phyloP scores from a whole-genome alignment of 2,329 filamentous ascomycete genomes.

The Macrophomina pseudophaseolina region DNA sequence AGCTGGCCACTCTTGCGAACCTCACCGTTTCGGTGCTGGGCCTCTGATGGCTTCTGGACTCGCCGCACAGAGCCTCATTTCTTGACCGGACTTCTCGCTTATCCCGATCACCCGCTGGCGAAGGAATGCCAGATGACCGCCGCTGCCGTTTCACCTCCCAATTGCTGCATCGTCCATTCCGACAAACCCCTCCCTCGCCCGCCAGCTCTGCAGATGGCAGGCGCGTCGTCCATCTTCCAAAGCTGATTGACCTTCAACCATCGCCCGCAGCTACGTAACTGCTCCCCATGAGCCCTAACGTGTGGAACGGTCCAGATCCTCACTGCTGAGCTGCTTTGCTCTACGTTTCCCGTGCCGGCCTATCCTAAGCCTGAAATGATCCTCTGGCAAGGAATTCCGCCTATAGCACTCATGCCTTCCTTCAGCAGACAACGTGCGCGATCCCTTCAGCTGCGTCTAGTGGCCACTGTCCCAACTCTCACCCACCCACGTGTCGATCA shows the following conservation, averaged over 20 bases:
- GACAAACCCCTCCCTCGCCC: background rate
- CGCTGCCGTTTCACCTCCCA: conserved; percentile 1
- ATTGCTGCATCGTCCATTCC: background rate
- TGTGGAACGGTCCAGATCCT: background rate
- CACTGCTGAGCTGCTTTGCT: background rate
- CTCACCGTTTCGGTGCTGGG: too few relatives aligned
- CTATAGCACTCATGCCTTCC: background rate
- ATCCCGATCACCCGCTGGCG: background rate
- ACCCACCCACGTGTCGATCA: background rate
- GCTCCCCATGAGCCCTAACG: background rate
- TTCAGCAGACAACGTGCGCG: conserved; percentile 11
- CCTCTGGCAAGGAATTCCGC: background rate
- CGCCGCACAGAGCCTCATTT: conserved; percentile 10
- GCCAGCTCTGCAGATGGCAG: background rate
- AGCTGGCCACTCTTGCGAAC: too few relatives aligned
- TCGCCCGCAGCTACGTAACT: background rate
- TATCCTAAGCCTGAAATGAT: background rate
- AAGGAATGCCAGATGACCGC: conserved; percentile 7
- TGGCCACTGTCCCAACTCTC: conserved; percentile 1
- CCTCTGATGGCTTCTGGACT: too few relatives aligned
- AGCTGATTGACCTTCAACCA: background rate
- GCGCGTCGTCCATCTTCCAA: background rate
- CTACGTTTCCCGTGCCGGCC: background rate
- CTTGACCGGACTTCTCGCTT: conserved; percentile 10
- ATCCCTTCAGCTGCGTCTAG: background rate